Evolutionary conservation across 2,329 filamentous ascomycete genomes (phyloP), one percentile per base, ranked within the genome.

Genomic region (Fusarium sp.): DNA sequence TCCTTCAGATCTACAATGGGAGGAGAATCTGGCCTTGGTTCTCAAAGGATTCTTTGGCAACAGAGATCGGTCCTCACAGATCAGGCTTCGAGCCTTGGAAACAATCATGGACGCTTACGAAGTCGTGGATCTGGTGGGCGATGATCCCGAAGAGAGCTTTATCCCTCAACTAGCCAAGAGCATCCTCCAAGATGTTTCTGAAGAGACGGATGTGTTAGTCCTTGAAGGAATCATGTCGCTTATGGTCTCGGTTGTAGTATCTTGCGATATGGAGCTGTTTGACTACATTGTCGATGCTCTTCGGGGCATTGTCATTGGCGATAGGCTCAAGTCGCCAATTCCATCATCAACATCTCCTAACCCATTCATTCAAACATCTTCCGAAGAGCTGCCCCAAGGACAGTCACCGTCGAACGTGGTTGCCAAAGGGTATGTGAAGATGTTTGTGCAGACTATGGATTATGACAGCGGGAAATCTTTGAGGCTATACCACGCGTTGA

Each of bases 361-460:
- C 42, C 73, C 70, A 4, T 72, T 74, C 37, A 62, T 71, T 20
- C 74, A 77, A 23, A 38, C 60, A 15, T 57, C 65, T 18, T 59
- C 64, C 9, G 73, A 77, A n/a, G 67, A 69, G 7, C 55, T 67
- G n/a, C 42, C 76, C 1, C 77, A 80, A 11, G 78, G 80, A 12
- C 73, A 86, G 72, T 91, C 90, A 27, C 86, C 88, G 2, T 90
- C 90, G 6, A 93, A 94, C 71, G 89, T 95, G 44, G 90, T 93
- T 48, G 87, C 91, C 0, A 88, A 86, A 61, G 92, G 91, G 5
- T 89, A 93, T 62, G 90, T 94, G 44, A 89, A 88, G 68, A 90
- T 97, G 55, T 97, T 97, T 79, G 88, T 95, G 71, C 87, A 89
- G 55, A 89, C 89, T 15, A 89, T 97, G 82, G 90, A 91, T 71